phyloP scores from a whole-genome alignment of 2,329 filamentous ascomycete species.

The Botrytis cinerea region DNA sequence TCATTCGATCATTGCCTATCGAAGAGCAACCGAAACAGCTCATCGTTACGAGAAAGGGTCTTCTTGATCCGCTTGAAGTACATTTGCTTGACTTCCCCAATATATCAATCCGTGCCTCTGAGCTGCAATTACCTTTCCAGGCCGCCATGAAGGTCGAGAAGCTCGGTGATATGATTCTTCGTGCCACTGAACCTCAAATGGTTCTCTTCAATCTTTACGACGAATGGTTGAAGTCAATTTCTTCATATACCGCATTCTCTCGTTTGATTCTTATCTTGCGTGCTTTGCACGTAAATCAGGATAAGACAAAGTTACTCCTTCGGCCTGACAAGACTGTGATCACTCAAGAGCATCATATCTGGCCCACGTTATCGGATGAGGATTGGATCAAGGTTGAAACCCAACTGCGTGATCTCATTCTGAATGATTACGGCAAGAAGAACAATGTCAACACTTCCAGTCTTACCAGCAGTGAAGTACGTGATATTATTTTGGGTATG shows the following conservation, averaged over 20 bases:
- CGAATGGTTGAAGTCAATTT: slow-evolving; percentile 98
- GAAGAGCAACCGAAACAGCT: slow-evolving; percentile 99
- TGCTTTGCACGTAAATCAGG: slow-evolving; percentile 94
- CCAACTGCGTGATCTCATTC: slow-evolving; percentile 88
- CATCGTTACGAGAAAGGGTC: slow-evolving; percentile 95
- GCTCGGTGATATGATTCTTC: slow-evolving; percentile 96
- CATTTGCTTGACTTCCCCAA: slow-evolving; percentile 98
- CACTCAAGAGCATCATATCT: slow-evolving; percentile 98
- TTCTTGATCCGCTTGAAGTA: slow-evolving; percentile 94
- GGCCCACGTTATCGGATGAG: slow-evolving; percentile 90
- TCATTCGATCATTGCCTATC: slow-evolving; percentile 92
- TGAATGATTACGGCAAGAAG: slow-evolving; percentile 99
- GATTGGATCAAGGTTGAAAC: slow-evolving; percentile 99
- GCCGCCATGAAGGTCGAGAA: slow-evolving; percentile 99
- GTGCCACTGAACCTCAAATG: slow-evolving; percentile 99
- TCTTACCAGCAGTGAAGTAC: slow-evolving; percentile 93
- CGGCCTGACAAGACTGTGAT: slow-evolving; percentile 97
- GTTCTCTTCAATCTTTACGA: slow-evolving; percentile 98
- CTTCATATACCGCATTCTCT: slow-evolving; percentile 97
- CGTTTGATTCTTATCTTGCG: slow-evolving; percentile 90
- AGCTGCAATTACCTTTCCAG: slow-evolving; percentile 96
- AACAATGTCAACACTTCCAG: slow-evolving; percentile 99
- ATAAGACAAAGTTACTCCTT: slow-evolving; percentile 95
- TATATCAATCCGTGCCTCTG: slow-evolving; percentile 96
- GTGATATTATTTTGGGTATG: slow-evolving; percentile 99